Base-by-base conservation (phyloP, 1,284 basidiomycete genomes). In the Schizophyllum amplum region DNA sequence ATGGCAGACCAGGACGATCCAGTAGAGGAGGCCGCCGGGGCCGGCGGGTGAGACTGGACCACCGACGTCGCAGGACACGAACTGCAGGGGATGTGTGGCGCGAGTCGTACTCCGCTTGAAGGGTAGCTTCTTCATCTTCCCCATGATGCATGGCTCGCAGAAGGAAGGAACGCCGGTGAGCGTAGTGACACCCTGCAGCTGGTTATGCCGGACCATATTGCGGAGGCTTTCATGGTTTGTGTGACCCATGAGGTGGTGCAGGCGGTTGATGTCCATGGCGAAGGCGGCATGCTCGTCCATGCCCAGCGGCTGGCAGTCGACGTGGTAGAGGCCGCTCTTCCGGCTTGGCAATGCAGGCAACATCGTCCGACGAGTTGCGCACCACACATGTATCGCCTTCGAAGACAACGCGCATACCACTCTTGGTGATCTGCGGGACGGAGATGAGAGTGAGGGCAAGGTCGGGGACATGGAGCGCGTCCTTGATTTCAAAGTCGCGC, bases 61-160 rank as follows among this genome's bases (percentile, higher is more conserved):
- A 52, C 65, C 63, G 5, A 73, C 56, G 52, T 74, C 69, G 0
- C 64, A 65, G 54, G 71, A 70, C 6, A 73, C 57, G 7, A 70
- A 54, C 24, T 72, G 59, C 1, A 70, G 57, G 0, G 64, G 60
- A 9, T 59, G 46, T 20, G 57, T 63, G 6, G 63, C 60, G 2
- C 59, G 55, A 7, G 56, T 47, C 17, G 61, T 54, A 20, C 55
- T 24, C 51, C 55, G 55, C 33, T 59, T 59, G 55, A 68, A 69
- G 4, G 64, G 65, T 3, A 63, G 60, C 47, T 66, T 66, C 52
- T 63, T 62, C 57, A 65, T 59, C 55, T 71, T 71, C 25, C 59
- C 66, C 0, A 63, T 20, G 4, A 47, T 25, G 55, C 66, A 66
- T 0, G 68, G 62, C 42, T 71, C 64, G 57, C 68, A 71, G 42